Percentiles rank a stretch among this genome's conserved stretches.
Evolutionary conservation across 2,329 filamentous ascomycete genomes (phyloP).

Genomic region (Fusarium clavum): DNA sequence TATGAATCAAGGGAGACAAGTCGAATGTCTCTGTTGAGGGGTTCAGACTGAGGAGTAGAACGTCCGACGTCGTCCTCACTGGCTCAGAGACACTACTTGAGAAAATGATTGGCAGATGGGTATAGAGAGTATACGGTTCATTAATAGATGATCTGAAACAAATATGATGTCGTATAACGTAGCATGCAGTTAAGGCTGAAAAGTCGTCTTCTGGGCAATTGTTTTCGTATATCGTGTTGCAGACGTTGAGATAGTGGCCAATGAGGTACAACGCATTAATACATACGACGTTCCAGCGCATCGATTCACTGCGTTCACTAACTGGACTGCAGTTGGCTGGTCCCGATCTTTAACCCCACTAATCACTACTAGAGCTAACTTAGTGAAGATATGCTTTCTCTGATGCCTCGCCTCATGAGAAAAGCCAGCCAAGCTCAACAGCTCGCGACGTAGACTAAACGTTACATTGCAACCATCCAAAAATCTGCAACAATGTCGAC

Average conservation of each 20-base stretch:
- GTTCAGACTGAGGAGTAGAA: conserved; percentile 1
- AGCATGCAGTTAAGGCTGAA: conserved; percentile 4
- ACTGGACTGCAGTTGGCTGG: conserved; percentile 11
- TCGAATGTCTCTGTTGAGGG: conserved; percentile 12
- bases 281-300: conserved; percentile 49
- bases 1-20: neutral
- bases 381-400: conserved; percentile 20
- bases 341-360: conserved; percentile 27
- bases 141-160: neutral
- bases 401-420: conserved; percentile 13
- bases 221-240: conserved; percentile 27
- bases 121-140: neutral
- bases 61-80: neutral
- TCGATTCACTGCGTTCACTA: conserved; percentile 13
- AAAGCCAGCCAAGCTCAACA: conserved; percentile 1
- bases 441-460: conserved; percentile 5
- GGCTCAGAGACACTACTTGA: neutral
- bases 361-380: conserved; percentile 1
- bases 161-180: neutral
- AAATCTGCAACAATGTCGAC: conserved; percentile 27
- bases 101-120: neutral
- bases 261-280: conserved; percentile 41
- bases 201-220: conserved; percentile 3
- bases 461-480: conserved; percentile 29
- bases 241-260: conserved; percentile 22